phyloP scores from a whole-genome alignment of 2,329 filamentous ascomycete species.

The Alternaria novae-zelandiae region DNA sequence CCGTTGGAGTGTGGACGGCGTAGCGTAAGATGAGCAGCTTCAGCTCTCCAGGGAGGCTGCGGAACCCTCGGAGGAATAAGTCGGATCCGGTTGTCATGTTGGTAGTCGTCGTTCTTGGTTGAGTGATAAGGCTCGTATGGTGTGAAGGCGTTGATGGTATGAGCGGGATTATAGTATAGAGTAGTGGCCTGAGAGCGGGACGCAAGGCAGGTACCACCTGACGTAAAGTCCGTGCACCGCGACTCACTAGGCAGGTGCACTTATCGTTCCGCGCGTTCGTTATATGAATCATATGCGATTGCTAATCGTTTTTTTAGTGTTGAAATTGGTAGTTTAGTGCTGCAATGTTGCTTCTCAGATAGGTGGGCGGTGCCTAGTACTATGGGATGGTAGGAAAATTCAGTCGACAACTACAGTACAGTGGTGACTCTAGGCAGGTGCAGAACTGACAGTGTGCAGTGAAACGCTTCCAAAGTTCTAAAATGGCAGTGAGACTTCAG shows the following conservation, averaged over 20 bases:
- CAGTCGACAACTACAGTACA: no score
- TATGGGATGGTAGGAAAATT: no score
- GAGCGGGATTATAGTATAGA: neutral
- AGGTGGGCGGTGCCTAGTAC: no score
- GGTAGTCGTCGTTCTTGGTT: neutral
- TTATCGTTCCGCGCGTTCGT: no score
- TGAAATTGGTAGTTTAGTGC: no score
- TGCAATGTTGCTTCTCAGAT: no score
- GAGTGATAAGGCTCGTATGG: neutral
- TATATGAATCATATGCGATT: no score
- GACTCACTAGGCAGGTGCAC: neutral
- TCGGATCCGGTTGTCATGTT: neutral
- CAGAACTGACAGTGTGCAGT: neutral
- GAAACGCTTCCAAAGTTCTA: neutral
- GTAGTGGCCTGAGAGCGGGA: neutral
- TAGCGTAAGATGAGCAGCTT: neutral
- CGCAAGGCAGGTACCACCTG: neutral
- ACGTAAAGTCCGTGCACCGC: neutral
- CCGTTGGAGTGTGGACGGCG: neutral
- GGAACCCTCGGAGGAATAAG: neutral
- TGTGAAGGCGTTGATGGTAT: neutral
- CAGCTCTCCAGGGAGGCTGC: neutral
- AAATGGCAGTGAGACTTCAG: neutral
- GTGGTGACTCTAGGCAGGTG: neutral
- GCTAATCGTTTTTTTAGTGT: no score